Percentiles rank a stretch among this genome's conserved stretches.
These are phyloP conservation scores for Stipa capillata DNA, from an alignment of 176 grass and related monocot genomes.

Conservation along the genomic window DNA sequence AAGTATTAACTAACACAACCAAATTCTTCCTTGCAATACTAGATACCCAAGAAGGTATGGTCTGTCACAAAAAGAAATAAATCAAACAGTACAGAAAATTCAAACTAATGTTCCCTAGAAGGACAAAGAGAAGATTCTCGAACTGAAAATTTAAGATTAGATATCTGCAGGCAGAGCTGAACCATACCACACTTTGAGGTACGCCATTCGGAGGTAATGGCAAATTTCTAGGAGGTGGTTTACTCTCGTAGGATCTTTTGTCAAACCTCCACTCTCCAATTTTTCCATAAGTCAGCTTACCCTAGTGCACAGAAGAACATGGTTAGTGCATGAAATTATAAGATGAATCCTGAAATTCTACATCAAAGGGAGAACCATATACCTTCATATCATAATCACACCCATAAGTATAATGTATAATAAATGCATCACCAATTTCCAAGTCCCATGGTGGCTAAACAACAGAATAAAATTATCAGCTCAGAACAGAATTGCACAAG, in stretches of 20 bases:
- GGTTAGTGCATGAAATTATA: not conserved
- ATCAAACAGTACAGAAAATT: not conserved
- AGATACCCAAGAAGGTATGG: not conserved
- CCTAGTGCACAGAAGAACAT: slow-evolving; percentile 32
- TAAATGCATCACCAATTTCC: slow-evolving; percentile 78
- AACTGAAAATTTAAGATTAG: not conserved
- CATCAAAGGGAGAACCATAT: slow-evolving; percentile 8
- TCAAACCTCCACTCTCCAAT: slow-evolving; percentile 98
- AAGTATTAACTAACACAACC: not conserved
- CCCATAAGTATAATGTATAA: slow-evolving; percentile 98
- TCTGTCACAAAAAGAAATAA: not conserved
- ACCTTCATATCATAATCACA: slow-evolving; percentile 90
- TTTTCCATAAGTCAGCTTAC: slow-evolving; percentile 80
- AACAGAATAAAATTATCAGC: slow-evolving; percentile 17
- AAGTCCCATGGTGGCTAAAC: slow-evolving; percentile 89
- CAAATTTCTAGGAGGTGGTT: slow-evolving; percentile 72
- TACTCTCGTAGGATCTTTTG: slow-evolving; percentile 65
- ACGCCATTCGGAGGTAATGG: slow-evolving; percentile 71
- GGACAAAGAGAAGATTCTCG: not conserved
- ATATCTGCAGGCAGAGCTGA: slow-evolving; percentile 16
- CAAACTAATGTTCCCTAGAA: not conserved
- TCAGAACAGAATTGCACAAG: slow-evolving; percentile 11
- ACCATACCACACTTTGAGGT: slow-evolving; percentile 86
- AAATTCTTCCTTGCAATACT: not conserved
- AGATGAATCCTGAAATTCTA: not conserved